These are phyloP conservation scores for Candida hispaniensis DNA, from an alignment of 805 yeast species.

Conservation along the genomic window DNA sequence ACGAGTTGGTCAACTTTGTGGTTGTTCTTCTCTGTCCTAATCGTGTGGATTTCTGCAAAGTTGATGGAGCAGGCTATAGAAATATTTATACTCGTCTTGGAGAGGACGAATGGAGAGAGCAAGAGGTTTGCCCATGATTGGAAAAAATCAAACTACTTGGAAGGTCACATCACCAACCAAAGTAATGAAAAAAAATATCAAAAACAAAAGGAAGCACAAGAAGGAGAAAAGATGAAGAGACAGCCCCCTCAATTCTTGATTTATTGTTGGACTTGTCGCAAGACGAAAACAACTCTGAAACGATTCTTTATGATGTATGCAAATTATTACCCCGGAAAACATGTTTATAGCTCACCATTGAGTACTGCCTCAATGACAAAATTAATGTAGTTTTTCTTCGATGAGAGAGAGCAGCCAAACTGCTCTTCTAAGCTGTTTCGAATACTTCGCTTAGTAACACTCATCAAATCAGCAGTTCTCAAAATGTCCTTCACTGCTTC, in stretches of 20 bases:
- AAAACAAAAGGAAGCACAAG: too few species aligned
- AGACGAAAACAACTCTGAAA: too few species aligned
- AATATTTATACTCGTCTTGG: slow-evolving; percentile 42
- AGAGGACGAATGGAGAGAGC: slow-evolving; percentile 60
- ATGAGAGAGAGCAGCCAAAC: slow-evolving; percentile 28
- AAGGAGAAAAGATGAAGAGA: too few species aligned
- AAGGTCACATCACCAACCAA: too few species aligned
- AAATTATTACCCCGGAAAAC: too few species aligned
- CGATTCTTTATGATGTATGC: too few species aligned
- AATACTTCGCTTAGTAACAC: slow-evolving; percentile 32
- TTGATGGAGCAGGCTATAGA: slow-evolving; percentile 43
- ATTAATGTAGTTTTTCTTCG: slow-evolving; percentile 32
- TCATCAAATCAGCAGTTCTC: slow-evolving; percentile 31
- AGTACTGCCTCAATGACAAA: slow-evolving; percentile 32
- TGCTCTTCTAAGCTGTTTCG: slow-evolving; percentile 29
- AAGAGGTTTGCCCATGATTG: slow-evolving; percentile 80
- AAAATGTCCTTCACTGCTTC: slow-evolving; percentile 31
- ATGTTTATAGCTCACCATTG: slow-evolving; percentile 31
- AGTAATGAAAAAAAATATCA: too few species aligned
- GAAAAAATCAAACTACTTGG: too few species aligned
- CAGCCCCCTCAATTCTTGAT: too few species aligned
- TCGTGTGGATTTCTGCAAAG: slow-evolving; percentile 55
- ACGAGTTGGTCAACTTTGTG: slow-evolving; percentile 39
- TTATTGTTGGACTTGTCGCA: too few species aligned
- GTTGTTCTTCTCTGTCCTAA: slow-evolving; percentile 61